Evolutionary conservation across 345 rosid genomes (phyloP).

Genomic region (Dipteronia sinensis): DNA sequence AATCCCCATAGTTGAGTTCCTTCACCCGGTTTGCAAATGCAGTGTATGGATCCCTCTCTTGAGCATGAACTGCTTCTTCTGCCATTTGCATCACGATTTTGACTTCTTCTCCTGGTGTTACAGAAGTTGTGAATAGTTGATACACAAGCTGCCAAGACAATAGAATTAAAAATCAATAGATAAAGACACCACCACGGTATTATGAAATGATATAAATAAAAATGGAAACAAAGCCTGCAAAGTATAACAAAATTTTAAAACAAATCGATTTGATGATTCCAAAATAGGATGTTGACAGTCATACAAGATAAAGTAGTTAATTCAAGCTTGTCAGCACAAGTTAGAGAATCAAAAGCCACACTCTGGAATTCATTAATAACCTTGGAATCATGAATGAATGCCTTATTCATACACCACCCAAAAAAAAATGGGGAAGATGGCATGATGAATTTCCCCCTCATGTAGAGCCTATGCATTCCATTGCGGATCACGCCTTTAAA

Average conservation of each 20-base stretch:
- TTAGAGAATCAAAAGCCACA: neutral
- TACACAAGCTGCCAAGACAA: slow-evolving; percentile 73
- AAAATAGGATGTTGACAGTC: neutral
- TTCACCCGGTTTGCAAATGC: slow-evolving; percentile 81
- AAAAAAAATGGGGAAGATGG: neutral
- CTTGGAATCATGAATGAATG: neutral
- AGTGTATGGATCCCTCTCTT: slow-evolving; percentile 89
- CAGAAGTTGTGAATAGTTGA: slow-evolving; percentile 74
- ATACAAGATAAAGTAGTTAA: neutral
- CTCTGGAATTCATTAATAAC: neutral
- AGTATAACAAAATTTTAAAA: neutral
- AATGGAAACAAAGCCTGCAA: neutral
- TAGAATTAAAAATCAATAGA: slow-evolving; percentile 4
- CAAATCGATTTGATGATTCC: neutral
- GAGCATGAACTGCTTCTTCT: slow-evolving; percentile 85
- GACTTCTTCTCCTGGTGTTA: slow-evolving; percentile 80
- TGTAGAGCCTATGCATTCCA: neutral
- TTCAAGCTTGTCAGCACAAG: neutral
- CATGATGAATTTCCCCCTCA: neutral
- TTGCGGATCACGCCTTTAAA: neutral
- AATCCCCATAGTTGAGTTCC: slow-evolving; percentile 87
- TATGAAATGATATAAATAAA: neutral
- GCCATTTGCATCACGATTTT: slow-evolving; percentile 92
- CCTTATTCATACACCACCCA: neutral
- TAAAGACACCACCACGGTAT: neutral